Base-by-base conservation (phyloP, 139 green algal genomes). In the Tetraselmis striata region DNA sequence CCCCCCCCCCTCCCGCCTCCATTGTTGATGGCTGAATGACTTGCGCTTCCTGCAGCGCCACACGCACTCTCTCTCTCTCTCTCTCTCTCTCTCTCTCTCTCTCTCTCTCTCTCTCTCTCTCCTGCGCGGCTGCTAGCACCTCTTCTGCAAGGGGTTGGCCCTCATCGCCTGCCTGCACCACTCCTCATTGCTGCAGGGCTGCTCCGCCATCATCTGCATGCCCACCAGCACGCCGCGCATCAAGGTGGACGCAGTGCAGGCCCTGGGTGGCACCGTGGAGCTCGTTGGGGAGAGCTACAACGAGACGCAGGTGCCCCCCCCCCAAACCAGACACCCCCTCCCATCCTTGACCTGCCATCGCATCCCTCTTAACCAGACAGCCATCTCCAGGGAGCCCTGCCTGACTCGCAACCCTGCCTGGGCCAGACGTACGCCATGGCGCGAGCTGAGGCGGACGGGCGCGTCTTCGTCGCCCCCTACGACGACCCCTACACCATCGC, bases 401-500 rank as follows among this genome's bases (percentile, higher is more conserved):
- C 58, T n/a, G 74, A 77, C 74, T 30, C 74, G 74, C n/a, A n/a
- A n/a, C n/a, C n/a, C n/a, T n/a, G n/a, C n/a, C n/a, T n/a, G n/a
- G n/a, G n/a, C n/a, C 85, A 88, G 82, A 74, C 86, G 59, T 91
- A 91, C 28, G 92, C 92, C 18, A 91, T 89, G 86, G 77, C 87
- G 59, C 82, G 79, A 0, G 87, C 92, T 0, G 30, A 76, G 59
- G 83, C 84, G 26, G 92, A 98, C 45, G 93, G 93, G 0, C 82
- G 90, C 0, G 85, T 87, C 1, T 99, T 98, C 80, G 88, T 99
- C 1, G 86, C 92, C 1, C 95, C 96, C 1, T 99, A 98, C 76
- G 96, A 99, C 82, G 96, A 99, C 85, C 94, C 95, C 1, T 92
- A 91, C 87, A 97, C 95, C 76, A 98, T 98, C 59, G 94, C 95